phyloP scores from a whole-genome alignment of 768 basidiomycete species.

The Mycena alexandri region DNA sequence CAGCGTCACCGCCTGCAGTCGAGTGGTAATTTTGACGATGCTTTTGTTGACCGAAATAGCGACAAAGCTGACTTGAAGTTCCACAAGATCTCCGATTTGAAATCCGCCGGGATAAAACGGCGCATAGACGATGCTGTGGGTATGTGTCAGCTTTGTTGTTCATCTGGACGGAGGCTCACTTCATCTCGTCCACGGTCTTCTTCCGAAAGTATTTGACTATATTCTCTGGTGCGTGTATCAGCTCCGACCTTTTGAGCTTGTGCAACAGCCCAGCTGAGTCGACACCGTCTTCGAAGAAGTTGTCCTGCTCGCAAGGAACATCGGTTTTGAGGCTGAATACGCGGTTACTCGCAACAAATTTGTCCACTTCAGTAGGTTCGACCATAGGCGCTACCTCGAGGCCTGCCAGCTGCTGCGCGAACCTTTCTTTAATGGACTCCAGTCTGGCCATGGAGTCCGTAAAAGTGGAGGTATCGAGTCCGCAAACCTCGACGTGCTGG shows the following conservation, averaged over 20 bases:
- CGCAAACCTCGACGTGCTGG: not conserved
- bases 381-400: not conserved
- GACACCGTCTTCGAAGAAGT: not conserved
- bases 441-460: not conserved
- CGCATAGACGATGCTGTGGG: not conserved
- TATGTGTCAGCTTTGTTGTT: not conserved
- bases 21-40: not conserved
- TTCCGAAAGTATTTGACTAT: not conserved
- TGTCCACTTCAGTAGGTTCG: too few relatives aligned
- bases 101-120: not conserved
- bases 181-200: not conserved
- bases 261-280: not conserved
- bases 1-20: not conserved
- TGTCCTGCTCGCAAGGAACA: not conserved
- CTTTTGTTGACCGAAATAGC: not conserved
- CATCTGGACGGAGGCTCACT: too few relatives aligned
- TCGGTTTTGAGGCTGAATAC: not conserved
- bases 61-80: not conserved
- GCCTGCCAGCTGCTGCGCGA: not conserved
- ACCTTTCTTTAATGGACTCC: not conserved
- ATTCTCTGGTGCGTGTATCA: slow-evolving; percentile 7
- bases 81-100: not conserved
- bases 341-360: not conserved
- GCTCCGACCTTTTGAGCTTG: not conserved
- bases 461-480: not conserved